These are phyloP conservation scores for Obba rivulosa DNA, from an alignment of 768 basidiomycete genomes.

Conservation along the genomic window DNA sequence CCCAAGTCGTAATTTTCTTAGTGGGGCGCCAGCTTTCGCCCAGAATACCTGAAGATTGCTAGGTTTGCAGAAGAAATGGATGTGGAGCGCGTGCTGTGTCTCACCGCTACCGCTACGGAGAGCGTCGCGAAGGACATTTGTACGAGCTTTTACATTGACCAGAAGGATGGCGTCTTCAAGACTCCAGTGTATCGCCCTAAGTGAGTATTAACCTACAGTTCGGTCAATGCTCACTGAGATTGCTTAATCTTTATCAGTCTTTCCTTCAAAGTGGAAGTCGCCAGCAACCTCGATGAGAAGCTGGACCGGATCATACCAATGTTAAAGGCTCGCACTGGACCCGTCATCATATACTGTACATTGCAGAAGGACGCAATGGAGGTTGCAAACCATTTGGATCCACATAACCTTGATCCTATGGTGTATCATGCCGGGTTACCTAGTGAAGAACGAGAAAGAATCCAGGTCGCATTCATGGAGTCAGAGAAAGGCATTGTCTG, in stretches of 20 bases:
- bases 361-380: slow-evolving; percentile 37
- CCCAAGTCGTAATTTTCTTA: slow-evolving; percentile 6
- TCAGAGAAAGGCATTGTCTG: slow-evolving; percentile 33
- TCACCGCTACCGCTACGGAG: slow-evolving; percentile 42
- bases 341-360: slow-evolving; percentile 43
- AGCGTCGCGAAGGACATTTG: slow-evolving; percentile 40
- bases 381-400: slow-evolving; percentile 25
- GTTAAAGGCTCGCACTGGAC: slow-evolving; percentile 31
- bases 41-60: slow-evolving; percentile 35
- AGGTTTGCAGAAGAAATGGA: slow-evolving; percentile 41
- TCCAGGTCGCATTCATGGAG: slow-evolving; percentile 36
- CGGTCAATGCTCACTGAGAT: neutral
- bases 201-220: slow-evolving; percentile 18
- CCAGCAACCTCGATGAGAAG: slow-evolving; percentile 28
- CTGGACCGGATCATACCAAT: slow-evolving; percentile 31
- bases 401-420: slow-evolving; percentile 23
- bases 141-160: slow-evolving; percentile 36
- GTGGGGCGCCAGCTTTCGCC: slow-evolving; percentile 42
- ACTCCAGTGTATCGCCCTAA: slow-evolving; percentile 41
- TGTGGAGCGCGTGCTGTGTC: slow-evolving; percentile 39
- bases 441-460: slow-evolving; percentile 27
- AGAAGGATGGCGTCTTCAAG: slow-evolving; percentile 34
- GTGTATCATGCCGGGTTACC: slow-evolving; percentile 42
- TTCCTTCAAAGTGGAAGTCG: slow-evolving; percentile 30
- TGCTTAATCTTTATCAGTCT: slow-evolving; percentile 20